Conservation (phyloP, 345 rosid species). For the Geranium rotundifolium region DNA sequence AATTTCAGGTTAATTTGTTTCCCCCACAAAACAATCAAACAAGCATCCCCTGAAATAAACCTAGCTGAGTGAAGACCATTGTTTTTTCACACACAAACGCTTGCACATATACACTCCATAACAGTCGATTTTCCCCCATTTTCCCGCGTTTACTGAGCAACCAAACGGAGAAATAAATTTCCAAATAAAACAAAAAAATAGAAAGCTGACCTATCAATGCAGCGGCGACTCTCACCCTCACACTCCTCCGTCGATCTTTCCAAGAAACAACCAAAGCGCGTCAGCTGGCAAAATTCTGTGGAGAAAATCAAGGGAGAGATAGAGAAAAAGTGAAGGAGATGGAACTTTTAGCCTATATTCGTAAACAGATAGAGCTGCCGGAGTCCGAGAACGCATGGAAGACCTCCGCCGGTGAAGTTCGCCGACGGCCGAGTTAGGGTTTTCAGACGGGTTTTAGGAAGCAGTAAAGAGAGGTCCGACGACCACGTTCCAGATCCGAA, state of each 20-base stretch:
- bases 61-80: too few species aligned
- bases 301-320: neutral
- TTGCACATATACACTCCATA: too few species aligned
- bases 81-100: too few species aligned
- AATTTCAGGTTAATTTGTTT: too few species aligned
- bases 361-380: neutral
- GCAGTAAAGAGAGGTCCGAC: conserved; percentile 6
- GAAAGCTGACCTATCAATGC: neutral
- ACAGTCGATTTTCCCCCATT: neutral
- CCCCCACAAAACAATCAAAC: too few species aligned
- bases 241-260: conserved; percentile 5
- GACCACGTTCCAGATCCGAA: conserved; percentile 14
- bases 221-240: neutral
- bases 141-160: conserved; percentile 6
- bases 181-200: conserved; percentile 1
- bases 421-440: conserved; percentile 8
- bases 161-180: conserved; percentile 2
- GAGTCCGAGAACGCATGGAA: neutral
- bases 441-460: conserved; percentile 9
- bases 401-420: neutral
- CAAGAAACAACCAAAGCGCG: neutral
- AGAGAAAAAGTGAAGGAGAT: neutral
- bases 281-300: conserved; percentile 2
- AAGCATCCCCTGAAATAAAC: too few species aligned
- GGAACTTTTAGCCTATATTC: neutral